Base-by-base conservation (phyloP, 805 yeast genomes). In the Myxozyma vanderwaltii region DNA sequence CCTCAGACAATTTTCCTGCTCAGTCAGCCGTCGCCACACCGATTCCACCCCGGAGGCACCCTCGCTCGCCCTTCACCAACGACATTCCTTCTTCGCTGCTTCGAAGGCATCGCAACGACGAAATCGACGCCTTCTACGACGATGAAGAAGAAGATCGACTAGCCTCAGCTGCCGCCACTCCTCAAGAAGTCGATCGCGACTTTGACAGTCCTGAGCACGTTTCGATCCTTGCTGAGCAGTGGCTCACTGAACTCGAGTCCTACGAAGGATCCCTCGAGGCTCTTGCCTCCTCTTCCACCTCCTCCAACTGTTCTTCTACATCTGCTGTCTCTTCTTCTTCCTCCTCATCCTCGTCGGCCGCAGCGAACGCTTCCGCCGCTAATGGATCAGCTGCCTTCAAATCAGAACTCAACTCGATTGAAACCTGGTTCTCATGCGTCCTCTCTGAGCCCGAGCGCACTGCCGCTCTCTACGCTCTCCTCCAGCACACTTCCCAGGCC, bases 381-480 rank as follows among this genome's bases (percentile, higher is more conserved):
- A 29, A 67, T 68, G 54, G 26, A 17, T 64, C 71, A 13, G 71
- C 68, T 2, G n/a, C 63, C 4, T 73, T 73, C 65, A 68, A 68
- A 48, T 70, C 71, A 29, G 76, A 75, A 61, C 69, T 75, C 29
- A 56, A 61, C 45, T 71, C 74, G 35, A 68, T 76, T 57, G 78
- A 74, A 63, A 69, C 70, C 52, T 76, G 80, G 80, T 76, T 74
- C 64, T 70, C 73, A 40, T 46, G 53, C 50, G 69, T 70, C 35
- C 70, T 76, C 33, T 66, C 69, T 48, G 70, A 70, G 35, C 69
- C 69, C 26, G 79, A 76, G 63, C 74, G 77, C 38, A 68, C 75
- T 6, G 73, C 77, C 31, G 70, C 79, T 8, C 63, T 76, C 50
- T 66, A 71, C 50, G 65, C 78, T 10, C 68, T 77, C 39, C 66